These are phyloP conservation scores for Berkeleyomyces rouxiae DNA, from an alignment of 2,329 filamentous ascomycete species.

Conservation along the genomic window DNA sequence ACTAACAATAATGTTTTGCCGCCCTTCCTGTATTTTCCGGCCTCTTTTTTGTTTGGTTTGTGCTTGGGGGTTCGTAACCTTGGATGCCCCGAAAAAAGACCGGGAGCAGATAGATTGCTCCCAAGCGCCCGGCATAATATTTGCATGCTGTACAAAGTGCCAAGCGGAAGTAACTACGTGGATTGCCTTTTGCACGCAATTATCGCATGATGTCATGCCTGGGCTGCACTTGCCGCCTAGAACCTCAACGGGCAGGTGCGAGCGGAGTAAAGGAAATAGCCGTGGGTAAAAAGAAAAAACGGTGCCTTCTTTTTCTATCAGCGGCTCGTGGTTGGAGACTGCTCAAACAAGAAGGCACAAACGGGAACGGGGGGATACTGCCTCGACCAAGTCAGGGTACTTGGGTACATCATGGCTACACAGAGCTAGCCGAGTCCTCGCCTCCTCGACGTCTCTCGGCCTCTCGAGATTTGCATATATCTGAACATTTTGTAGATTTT, in stretches of 20 bases:
- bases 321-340: not conserved
- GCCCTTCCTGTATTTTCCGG: not conserved
- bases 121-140: not conserved
- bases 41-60: not conserved
- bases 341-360: not conserved
- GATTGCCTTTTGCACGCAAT: not conserved
- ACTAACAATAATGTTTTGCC: too few species aligned
- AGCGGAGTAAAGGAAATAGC: not conserved
- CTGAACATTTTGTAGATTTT: too few species aligned
- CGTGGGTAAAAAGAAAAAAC: not conserved
- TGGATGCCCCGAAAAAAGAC: constrained; percentile 1
- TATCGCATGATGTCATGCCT: not conserved
- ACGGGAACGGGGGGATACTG: not conserved
- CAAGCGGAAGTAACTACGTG: too few species aligned
- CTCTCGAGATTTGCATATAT: too few species aligned
- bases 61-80: not conserved
- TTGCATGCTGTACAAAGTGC: not conserved
- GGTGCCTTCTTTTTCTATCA: too few species aligned
- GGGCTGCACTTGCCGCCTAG: not conserved
- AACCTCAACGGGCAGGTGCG: not conserved
- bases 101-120: not conserved
- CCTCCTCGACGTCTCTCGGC: too few species aligned
- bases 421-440: too few species aligned
- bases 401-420: not conserved
- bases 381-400: not conserved